Evolutionary conservation across 2,329 filamentous ascomycete genomes (phyloP).

Genomic region (Podosphaera fusca): DNA sequence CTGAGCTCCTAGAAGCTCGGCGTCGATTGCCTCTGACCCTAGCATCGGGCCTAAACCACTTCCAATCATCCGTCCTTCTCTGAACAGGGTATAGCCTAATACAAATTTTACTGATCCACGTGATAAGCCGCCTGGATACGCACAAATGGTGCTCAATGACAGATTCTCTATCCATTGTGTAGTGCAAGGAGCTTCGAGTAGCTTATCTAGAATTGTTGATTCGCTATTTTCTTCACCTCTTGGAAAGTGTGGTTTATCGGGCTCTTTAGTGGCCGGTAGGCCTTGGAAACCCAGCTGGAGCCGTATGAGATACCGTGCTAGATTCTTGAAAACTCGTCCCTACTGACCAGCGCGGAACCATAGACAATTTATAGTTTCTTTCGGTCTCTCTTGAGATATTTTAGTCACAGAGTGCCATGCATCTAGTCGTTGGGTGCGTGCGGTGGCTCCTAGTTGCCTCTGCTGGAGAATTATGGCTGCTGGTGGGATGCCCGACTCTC

Average conservation of each 20-base stretch:
- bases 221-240: not conserved
- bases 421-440: too few species aligned
- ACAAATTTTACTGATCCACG: not conserved
- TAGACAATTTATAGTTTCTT: not conserved
- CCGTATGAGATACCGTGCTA: not conserved
- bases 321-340: not conserved
- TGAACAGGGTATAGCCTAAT: not conserved
- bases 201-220: not conserved
- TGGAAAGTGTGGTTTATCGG: not conserved
- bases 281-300: not conserved
- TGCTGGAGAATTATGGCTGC: too few species aligned
- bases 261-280: not conserved
- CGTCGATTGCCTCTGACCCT: not conserved
- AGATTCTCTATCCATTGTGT: too few species aligned
- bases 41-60: not conserved
- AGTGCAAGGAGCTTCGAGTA: not conserved
- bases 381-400: too few species aligned
- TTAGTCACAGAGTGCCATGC: too few species aligned
- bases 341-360: not conserved
- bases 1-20: not conserved
- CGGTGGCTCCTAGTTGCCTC: too few species aligned
- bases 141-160: not conserved
- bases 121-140: not conserved
- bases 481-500: not conserved
- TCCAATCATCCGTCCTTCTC: not conserved